These are phyloP conservation scores for Cryptococcus floricola DNA, from an alignment of 1,284 basidiomycete genomes.

Conservation along the genomic window DNA sequence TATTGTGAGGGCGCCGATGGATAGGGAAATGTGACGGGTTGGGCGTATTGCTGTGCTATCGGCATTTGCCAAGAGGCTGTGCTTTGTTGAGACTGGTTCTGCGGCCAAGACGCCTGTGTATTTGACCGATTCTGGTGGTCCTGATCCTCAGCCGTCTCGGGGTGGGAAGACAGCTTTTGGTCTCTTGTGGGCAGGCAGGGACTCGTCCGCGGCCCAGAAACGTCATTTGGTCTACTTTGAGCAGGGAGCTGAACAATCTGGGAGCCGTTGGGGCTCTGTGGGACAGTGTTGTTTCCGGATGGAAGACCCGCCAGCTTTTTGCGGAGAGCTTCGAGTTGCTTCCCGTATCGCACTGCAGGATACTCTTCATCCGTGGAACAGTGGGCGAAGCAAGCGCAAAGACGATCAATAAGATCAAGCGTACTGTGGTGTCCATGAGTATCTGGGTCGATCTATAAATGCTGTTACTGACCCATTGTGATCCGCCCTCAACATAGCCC, in stretches of 20 bases:
- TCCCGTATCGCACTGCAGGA: constrained; percentile 43
- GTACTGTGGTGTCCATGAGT: constrained; percentile 19
- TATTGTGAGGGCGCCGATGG: constrained; percentile 6
- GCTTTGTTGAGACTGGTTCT: background rate
- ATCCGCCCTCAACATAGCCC: constrained; percentile 47
- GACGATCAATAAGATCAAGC: constrained; percentile 39
- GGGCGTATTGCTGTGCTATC: background rate
- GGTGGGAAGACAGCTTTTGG: too few relatives aligned
- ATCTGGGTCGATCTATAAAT: background rate
- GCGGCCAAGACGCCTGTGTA: too few relatives aligned
- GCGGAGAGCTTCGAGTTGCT: constrained; percentile 33
- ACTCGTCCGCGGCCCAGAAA: background rate
- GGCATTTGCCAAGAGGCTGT: constrained; percentile 5
- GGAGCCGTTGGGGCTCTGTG: constrained; percentile 28
- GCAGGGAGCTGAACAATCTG: constrained; percentile 23
- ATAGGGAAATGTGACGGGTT: constrained; percentile 12
- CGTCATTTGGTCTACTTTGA: background rate
- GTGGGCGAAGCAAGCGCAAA: constrained; percentile 35
- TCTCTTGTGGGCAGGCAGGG: background rate
- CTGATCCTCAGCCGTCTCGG: too few relatives aligned
- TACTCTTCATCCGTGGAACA: constrained; percentile 41
- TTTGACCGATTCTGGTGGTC: too few relatives aligned
- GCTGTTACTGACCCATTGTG: constrained; percentile 28
- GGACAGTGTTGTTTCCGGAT: constrained; percentile 12
- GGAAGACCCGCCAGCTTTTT: constrained; percentile 35